These are phyloP conservation scores for Hymenoscyphus scutula DNA, from an alignment of 2,329 filamentous ascomycete species.

Conservation along the genomic window DNA sequence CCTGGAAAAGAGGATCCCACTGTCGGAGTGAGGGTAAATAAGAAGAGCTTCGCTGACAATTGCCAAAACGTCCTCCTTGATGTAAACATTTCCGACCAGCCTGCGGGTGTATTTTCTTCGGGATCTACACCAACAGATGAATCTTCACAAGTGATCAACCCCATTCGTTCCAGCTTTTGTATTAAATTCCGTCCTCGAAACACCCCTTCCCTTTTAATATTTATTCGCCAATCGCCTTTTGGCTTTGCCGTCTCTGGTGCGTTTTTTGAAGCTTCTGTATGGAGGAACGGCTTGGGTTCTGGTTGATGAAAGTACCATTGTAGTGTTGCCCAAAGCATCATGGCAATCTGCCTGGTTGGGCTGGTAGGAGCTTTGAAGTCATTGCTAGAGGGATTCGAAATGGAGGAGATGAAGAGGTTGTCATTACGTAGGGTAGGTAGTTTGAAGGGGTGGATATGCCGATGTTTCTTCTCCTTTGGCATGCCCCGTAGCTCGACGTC, in stretches of 20 bases:
- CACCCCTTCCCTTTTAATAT: constrained; percentile 83
- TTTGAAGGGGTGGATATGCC: constrained; percentile 63
- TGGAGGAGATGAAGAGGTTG: constrained; percentile 85
- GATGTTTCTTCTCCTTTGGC: constrained; percentile 31
- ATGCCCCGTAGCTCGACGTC: constrained; percentile 33
- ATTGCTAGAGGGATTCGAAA: constrained; percentile 75
- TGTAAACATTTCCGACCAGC: constrained; percentile 80
- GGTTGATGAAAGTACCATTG: constrained; percentile 98
- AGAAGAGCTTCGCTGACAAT: constrained; percentile 78
- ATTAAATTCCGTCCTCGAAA: constrained; percentile 78
- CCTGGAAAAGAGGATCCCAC: constrained; percentile 42
- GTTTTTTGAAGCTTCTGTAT: constrained; percentile 58
- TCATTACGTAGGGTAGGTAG: constrained; percentile 75
- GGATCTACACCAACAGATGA: constrained; percentile 68
- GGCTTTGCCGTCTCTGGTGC: constrained; percentile 72
- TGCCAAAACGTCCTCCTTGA: constrained; percentile 87
- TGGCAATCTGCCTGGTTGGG: constrained; percentile 83
- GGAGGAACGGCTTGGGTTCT: constrained; percentile 63
- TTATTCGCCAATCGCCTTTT: constrained; percentile 81
- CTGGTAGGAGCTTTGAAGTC: constrained; percentile 80
- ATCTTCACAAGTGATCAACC: constrained; percentile 73
- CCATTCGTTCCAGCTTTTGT: constrained; percentile 92
- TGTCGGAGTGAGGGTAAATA: constrained; percentile 74
- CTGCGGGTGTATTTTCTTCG: constrained; percentile 59
- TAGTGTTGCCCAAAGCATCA: constrained; percentile 93